Evolutionary conservation across 2,329 filamentous ascomycete genomes (phyloP).

Genomic region (Aureobasidium leucospermi): DNA sequence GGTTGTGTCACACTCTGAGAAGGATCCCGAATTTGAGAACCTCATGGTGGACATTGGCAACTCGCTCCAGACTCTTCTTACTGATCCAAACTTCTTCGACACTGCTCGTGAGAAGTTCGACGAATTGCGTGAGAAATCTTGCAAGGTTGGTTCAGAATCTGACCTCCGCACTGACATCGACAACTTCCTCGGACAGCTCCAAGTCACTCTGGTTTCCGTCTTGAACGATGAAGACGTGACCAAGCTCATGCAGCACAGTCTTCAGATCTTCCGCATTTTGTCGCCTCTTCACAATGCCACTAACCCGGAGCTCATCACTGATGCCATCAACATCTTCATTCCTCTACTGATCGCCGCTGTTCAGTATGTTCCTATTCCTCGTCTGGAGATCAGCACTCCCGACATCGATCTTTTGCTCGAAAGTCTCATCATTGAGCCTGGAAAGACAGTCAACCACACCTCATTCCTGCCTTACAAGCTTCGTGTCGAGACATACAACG

Average conservation of each 20-base stretch:
- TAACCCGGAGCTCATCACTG: constrained; percentile 65
- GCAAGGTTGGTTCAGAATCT: constrained; percentile 55
- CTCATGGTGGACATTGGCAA: constrained; percentile 66
- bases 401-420: constrained; percentile 80
- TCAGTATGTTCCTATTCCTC: constrained; percentile 83
- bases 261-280: constrained; percentile 62
- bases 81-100: constrained; percentile 79
- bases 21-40: constrained; percentile 75
- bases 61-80: constrained; percentile 72
- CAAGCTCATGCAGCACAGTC: constrained; percentile 58
- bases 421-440: constrained; percentile 84
- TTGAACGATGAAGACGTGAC: constrained; percentile 64
- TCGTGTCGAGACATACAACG: constrained; percentile 75
- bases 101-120: constrained; percentile 60
- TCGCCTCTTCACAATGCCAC: constrained; percentile 57
- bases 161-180: constrained; percentile 67
- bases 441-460: constrained; percentile 71
- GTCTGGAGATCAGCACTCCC: constrained; percentile 78
- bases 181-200: constrained; percentile 59
- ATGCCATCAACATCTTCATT: constrained; percentile 72
- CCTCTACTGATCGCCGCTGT: constrained; percentile 69
- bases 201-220: constrained; percentile 61
- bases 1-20: constrained; percentile 65
- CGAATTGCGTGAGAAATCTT: constrained; percentile 50
- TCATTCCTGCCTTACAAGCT: constrained; percentile 85